A percentile compares a stretch with the other conserved stretches of the same genome.
Conservation (phyloP, 352 stramenopile species). For the Phytophthora cryptogea region DNA sequence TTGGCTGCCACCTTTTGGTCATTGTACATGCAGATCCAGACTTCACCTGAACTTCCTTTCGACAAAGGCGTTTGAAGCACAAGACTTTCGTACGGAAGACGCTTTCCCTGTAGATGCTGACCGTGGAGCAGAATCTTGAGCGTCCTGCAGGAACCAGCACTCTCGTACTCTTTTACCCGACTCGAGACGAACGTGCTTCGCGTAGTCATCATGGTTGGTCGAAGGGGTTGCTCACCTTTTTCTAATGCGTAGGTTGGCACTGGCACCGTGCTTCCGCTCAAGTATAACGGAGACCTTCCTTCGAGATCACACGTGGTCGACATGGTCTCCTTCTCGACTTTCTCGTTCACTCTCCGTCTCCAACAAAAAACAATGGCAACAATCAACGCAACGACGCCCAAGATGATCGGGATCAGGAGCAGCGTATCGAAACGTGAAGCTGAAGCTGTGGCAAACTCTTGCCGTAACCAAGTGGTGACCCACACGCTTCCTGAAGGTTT, state of each 20-base stretch:
- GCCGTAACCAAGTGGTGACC: conserved; percentile 25
- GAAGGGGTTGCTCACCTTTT: conserved; percentile 9
- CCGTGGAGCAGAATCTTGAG: conserved; percentile 30
- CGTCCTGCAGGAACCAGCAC: conserved; percentile 26
- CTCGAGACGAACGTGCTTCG: conserved; percentile 13
- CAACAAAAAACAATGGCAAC: conserved; percentile 10
- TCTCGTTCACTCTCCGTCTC: conserved; percentile 6
- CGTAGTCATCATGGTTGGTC: conserved; percentile 17
- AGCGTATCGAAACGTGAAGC: conserved; percentile 14
- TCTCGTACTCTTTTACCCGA: conserved; percentile 18
- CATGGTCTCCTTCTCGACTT: conserved; percentile 5
- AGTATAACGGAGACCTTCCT: conserved; percentile 16
- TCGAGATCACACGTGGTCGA: conserved; percentile 13
- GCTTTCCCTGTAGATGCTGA: conserved; percentile 18
- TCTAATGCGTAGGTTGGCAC: conserved; percentile 16
- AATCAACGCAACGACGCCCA: conserved; percentile 4
- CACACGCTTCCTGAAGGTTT: conserved; percentile 23
- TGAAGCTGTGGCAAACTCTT: conserved; percentile 19
- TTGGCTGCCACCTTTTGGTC: conserved; percentile 47
- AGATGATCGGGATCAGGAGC: conserved; percentile 26
- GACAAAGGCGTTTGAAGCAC: conserved; percentile 22
- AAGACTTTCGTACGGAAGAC: conserved; percentile 35
- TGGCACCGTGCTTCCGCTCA: conserved; percentile 36
- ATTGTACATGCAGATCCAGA: conserved; percentile 37
- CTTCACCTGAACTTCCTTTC: conserved; percentile 44